These are phyloP conservation scores for Chenopodium quinoa DNA, from an alignment of 148 eudicot species.

Conservation along the genomic window DNA sequence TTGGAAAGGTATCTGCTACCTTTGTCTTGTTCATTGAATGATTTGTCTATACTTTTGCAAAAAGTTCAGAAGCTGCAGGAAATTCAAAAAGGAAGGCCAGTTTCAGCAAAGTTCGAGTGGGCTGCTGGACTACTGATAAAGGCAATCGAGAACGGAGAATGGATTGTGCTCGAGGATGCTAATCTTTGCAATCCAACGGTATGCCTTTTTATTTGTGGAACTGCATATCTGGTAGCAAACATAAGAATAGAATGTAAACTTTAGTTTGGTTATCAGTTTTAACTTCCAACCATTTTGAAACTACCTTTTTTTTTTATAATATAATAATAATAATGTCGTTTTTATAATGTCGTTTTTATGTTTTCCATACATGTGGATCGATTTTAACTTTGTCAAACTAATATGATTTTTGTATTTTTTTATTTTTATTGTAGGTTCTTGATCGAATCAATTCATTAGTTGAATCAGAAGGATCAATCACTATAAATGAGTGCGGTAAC, in stretches of 20 bases:
- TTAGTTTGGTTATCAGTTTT: not conserved
- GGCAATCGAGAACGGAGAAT: conserved; percentile 95
- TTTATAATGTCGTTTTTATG: not conserved
- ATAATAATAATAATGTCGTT: not conserved
- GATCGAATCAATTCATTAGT: conserved; percentile 94
- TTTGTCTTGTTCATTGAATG: conserved; percentile 56
- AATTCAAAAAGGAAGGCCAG: conserved; percentile 34
- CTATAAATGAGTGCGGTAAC: conserved; percentile 86
- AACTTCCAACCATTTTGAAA: not conserved
- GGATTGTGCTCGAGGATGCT: conserved; percentile 95
- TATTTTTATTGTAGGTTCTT: conserved; percentile 59
- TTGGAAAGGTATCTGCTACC: conserved; percentile 36
- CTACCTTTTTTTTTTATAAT: too few species aligned
- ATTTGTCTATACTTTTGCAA: conserved; percentile 48
- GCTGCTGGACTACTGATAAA: conserved; percentile 72
- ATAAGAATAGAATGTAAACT: not conserved
- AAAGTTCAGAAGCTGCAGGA: conserved; percentile 55
- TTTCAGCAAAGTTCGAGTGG: conserved; percentile 87
- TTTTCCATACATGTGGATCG: not conserved
- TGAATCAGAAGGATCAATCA: conserved; percentile 87
- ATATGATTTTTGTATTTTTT: not conserved
- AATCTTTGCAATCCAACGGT: conserved; percentile 99
- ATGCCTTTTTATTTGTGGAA: conserved; percentile 3
- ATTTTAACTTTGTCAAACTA: conserved; percentile 5
- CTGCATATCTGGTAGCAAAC: too few species aligned